Conservation (phyloP, 164 flowering plant genomes). For the Aristolochia californica region DNA sequence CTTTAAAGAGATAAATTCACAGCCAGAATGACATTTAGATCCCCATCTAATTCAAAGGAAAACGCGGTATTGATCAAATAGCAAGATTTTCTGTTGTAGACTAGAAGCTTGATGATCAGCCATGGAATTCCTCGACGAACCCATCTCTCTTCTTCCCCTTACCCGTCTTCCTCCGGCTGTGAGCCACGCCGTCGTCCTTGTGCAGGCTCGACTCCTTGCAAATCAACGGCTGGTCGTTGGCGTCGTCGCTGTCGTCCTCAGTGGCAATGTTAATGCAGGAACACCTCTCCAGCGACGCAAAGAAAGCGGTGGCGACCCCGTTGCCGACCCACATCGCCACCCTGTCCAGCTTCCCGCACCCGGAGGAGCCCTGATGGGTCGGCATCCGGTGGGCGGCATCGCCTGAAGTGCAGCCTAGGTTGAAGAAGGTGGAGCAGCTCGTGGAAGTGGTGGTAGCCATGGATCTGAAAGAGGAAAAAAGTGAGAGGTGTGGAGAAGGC, state of each 20-base stretch:
- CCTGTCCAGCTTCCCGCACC: constrained; percentile 45
- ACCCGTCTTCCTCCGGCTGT: constrained; percentile 17
- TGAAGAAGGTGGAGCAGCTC: constrained; percentile 30
- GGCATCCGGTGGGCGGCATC: constrained; percentile 24
- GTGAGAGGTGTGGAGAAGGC: neutral
- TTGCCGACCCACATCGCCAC: constrained; percentile 66
- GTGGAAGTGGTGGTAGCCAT: constrained; percentile 37
- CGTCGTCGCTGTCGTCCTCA: constrained; percentile 41
- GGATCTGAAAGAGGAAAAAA: neutral
- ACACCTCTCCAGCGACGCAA: constrained; percentile 61
- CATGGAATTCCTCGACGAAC: constrained; percentile 11
- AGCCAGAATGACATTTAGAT: too few species aligned
- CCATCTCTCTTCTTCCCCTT: constrained; percentile 36
- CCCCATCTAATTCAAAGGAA: too few species aligned
- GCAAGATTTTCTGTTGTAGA: too few species aligned
- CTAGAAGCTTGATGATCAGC: neutral
- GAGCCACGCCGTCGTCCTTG: constrained; percentile 5
- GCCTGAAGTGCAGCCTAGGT: constrained; percentile 13
- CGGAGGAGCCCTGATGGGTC: constrained; percentile 14
- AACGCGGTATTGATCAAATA: too few species aligned
- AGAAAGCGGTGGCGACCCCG: constrained; percentile 48
- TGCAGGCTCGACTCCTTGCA: constrained; percentile 27
- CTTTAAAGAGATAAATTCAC: too few species aligned
- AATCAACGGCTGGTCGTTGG: constrained; percentile 51
- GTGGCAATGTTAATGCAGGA: constrained; percentile 66